Percentiles rank a stretch among this genome's conserved stretches.
Evolutionary conservation across 2,329 filamentous ascomycete genomes (phyloP).

Genomic region (Tympanopsis confertula): DNA sequence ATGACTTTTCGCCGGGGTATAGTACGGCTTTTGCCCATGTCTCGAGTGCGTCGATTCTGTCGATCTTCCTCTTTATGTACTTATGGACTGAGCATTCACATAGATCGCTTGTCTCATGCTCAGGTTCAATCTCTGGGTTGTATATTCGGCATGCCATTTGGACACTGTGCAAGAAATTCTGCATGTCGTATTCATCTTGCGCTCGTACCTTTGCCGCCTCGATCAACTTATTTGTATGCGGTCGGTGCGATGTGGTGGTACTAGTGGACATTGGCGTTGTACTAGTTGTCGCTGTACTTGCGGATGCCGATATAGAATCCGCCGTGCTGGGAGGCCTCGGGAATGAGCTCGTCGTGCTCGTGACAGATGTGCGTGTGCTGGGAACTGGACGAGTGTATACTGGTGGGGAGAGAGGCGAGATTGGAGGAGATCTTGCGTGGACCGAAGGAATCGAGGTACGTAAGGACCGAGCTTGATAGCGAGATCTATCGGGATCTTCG

Average conservation of each 20-base stretch:
- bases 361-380: too few relatives aligned
- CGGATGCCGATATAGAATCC: too few relatives aligned
- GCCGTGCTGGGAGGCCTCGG: too few relatives aligned
- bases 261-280: too few relatives aligned
- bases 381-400: too few relatives aligned
- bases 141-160: constrained; percentile 25
- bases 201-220: constrained; percentile 22
- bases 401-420: too few relatives aligned
- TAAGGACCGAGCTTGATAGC: too few relatives aligned
- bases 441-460: too few relatives aligned
- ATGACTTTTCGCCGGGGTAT: constrained; percentile 23
- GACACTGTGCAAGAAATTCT: constrained; percentile 23
- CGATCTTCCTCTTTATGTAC: constrained; percentile 21
- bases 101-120: constrained; percentile 25
- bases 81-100: constrained; percentile 26
- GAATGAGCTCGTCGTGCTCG: too few relatives aligned
- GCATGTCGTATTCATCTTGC: constrained; percentile 29
- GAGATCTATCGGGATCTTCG: background rate
- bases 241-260: too few relatives aligned
- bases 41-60: constrained; percentile 22
- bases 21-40: constrained; percentile 31
- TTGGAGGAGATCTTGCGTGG: too few relatives aligned
- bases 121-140: constrained; percentile 32
- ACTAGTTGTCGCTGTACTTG: too few relatives aligned
- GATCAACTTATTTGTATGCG: constrained; percentile 25